phyloP scores from a whole-genome alignment of 192 early-diverging fungal genomes.

The Paraglomus brasilianum region DNA sequence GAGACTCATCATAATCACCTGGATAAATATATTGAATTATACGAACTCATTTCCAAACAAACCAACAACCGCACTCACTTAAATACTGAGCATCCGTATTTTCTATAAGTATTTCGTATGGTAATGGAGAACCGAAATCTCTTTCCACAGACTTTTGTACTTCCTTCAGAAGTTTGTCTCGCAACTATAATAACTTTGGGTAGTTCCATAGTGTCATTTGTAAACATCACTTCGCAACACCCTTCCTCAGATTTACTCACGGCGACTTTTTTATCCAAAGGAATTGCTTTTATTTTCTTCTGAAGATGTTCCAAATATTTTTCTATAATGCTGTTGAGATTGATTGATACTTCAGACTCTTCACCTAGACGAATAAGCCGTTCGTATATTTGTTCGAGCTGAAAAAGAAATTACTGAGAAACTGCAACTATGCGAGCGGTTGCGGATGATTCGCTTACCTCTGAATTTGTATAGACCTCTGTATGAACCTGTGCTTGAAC shows the following conservation, averaged over 20 bases:
- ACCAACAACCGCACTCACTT: slow-evolving; percentile 24
- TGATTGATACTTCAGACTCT: too few relatives aligned
- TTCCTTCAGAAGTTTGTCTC: slow-evolving; percentile 39
- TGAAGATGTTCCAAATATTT: slow-evolving; percentile 35
- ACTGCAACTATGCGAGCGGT: not conserved
- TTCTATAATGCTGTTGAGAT: not conserved
- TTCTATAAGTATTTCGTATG: slow-evolving; percentile 53
- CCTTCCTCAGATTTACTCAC: too few relatives aligned
- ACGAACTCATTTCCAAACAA: not conserved
- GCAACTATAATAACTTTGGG: slow-evolving; percentile 24
- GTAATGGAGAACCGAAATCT: slow-evolving; percentile 32
- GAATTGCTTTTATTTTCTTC: slow-evolving; percentile 37
- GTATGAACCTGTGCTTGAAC: slow-evolving; percentile 60
- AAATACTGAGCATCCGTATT: slow-evolving; percentile 38
- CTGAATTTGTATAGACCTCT: slow-evolving; percentile 65
- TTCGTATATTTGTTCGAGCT: slow-evolving; percentile 44
- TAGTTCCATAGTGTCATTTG: too few relatives aligned
- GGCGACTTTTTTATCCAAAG: slow-evolving; percentile 23
- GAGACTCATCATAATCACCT: slow-evolving; percentile 46
- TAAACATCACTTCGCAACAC: too few relatives aligned
- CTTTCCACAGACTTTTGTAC: slow-evolving; percentile 37
- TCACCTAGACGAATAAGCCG: slow-evolving; percentile 33
- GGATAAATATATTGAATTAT: not conserved
- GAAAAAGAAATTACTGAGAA: not conserved
- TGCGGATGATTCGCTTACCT: slow-evolving; percentile 32